Conservation (phyloP, 2,329 filamentous ascomycete genomes). For the Ilyonectria mors-panacis region DNA sequence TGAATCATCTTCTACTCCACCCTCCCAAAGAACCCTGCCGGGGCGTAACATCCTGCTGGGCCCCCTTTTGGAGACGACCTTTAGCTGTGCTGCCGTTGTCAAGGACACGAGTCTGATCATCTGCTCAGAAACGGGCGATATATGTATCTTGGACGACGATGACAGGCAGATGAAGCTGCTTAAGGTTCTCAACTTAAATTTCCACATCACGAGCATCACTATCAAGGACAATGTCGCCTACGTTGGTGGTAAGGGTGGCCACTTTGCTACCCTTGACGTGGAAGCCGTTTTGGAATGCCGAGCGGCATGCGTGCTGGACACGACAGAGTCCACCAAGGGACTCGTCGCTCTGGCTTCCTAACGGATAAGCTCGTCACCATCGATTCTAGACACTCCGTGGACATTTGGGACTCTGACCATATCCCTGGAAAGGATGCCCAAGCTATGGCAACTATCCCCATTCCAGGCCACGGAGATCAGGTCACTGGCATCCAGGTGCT, state of each 20-base stretch:
- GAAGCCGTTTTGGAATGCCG: slow-evolving; percentile 62
- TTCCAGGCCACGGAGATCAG: slow-evolving; percentile 74
- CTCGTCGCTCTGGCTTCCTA: slow-evolving; percentile 79
- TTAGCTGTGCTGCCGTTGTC: slow-evolving; percentile 82
- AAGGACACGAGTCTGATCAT: slow-evolving; percentile 82
- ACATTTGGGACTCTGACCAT: slow-evolving; percentile 71
- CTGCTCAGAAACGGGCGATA: slow-evolving; percentile 88
- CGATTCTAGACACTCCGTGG: slow-evolving; percentile 82
- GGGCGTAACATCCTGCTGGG: slow-evolving; percentile 93
- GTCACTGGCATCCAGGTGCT: slow-evolving; percentile 83
- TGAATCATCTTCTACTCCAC: slow-evolving; percentile 56
- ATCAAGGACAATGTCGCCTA: slow-evolving; percentile 73
- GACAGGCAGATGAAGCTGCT: slow-evolving; percentile 79
- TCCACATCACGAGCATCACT: slow-evolving; percentile 77
- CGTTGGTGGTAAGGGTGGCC: slow-evolving; percentile 77
- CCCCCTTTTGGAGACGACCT: slow-evolving; percentile 84
- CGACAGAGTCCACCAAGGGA: slow-evolving; percentile 57
- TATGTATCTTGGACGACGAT: slow-evolving; percentile 89
- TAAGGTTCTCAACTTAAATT: slow-evolving; percentile 76
- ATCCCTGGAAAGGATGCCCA: slow-evolving; percentile 57
- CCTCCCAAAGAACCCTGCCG: slow-evolving; percentile 74
- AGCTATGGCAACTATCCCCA: slow-evolving; percentile 64
- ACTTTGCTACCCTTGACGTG: slow-evolving; percentile 69
- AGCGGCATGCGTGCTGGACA: slow-evolving; percentile 57
- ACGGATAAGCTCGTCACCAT: slow-evolving; percentile 79